A percentile compares a stretch with the other conserved stretches of the same genome.
Evolutionary conservation across 2,329 filamentous ascomycete genomes (phyloP).

Genomic region (Ramularia endophylla): DNA sequence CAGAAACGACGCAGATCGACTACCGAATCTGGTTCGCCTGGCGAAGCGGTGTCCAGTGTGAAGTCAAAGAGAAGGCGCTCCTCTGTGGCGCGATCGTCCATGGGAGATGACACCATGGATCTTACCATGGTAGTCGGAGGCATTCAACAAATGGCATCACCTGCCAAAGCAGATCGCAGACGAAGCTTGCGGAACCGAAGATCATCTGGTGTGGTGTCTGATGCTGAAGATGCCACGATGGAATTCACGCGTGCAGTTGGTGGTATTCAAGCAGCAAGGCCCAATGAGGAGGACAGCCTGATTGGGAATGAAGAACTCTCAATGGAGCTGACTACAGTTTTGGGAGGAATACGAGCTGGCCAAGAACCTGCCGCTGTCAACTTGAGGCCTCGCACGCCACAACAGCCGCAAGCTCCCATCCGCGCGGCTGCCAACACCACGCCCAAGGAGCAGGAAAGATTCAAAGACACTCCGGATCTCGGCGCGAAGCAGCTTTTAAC

Average conservation of each 20-base stretch:
- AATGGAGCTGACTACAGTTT: conserved; percentile 48
- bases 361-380: conserved; percentile 18
- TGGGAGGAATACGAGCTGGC: conserved; percentile 38
- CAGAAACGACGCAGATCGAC: conserved; percentile 41
- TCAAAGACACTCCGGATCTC: conserved; percentile 47
- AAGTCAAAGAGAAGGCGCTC: conserved; percentile 33
- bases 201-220: conserved; percentile 30
- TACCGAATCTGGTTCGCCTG: conserved; percentile 30
- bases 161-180: conserved; percentile 22
- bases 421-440: conserved; percentile 46
- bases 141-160: conserved; percentile 24
- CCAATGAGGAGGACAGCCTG: conserved; percentile 20
- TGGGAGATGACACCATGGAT: conserved; percentile 39
- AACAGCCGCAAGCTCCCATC: conserved; percentile 41
- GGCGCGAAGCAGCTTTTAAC: conserved; percentile 30
- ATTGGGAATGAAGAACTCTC: conserved; percentile 44
- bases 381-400: conserved; percentile 28
- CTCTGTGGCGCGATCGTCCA: conserved; percentile 30
- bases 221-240: conserved; percentile 46
- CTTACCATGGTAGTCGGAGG: conserved; percentile 34
- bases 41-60: conserved; percentile 7
- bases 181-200: conserved; percentile 31
- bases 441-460: conserved; percentile 51
- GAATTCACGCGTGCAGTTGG: conserved; percentile 53
- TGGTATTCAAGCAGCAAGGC: conserved; percentile 26